Evolutionary conservation across 2,329 filamentous ascomycete genomes (phyloP), one percentile per base, ranked within the genome.

Genomic region (Mycosphaerella arachidis): DNA sequence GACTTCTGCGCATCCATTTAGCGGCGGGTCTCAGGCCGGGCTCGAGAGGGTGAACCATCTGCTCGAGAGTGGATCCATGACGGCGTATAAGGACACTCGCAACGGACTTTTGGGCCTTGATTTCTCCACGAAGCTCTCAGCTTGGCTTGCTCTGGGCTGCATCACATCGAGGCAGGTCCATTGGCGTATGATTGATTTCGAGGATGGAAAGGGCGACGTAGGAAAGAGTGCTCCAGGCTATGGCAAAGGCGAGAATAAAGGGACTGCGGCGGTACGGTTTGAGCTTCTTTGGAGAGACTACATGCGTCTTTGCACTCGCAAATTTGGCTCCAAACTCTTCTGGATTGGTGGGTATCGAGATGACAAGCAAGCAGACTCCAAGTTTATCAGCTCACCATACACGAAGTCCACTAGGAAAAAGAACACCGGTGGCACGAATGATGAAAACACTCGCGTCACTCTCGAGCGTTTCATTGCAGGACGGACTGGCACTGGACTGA

Each of bases 231-330:
- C 78, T 0, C 61, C 75, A 1, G 88, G 87, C 0, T 92, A 86
- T 58, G 87, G 85, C 0, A 73, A 85, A 53, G 89, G 89, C 0
- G 87, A 92, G 71, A 92, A 88, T 55, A 83, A 84, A 31, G 89
- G 90, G 0, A 91, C 88, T 0, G 82, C 82, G 35, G 83, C 80
- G 0, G 81, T 93, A 1, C 83, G 90, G 0, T 87, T 90, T 58
- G 89, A 93, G 69, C 77, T 94, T 0, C 73, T 93, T 0, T 91
- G 88, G 89, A 79, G 90, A 45, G 90, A 93, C 68, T 93, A 92
- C 68, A 91, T 93, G 86, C 81, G 88, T 0, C 81, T 93, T 0
- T 91, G 87, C 70, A 86, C 85, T 6, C 81, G 82, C 33, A 92
- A 92, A 67, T 91, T 89, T 63, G 82, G 84, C 0, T 70, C 73